Evolutionary conservation across 495 filamentous ascomycete genomes (phyloP).

Genomic region (Clavariopsis aquatica): DNA sequence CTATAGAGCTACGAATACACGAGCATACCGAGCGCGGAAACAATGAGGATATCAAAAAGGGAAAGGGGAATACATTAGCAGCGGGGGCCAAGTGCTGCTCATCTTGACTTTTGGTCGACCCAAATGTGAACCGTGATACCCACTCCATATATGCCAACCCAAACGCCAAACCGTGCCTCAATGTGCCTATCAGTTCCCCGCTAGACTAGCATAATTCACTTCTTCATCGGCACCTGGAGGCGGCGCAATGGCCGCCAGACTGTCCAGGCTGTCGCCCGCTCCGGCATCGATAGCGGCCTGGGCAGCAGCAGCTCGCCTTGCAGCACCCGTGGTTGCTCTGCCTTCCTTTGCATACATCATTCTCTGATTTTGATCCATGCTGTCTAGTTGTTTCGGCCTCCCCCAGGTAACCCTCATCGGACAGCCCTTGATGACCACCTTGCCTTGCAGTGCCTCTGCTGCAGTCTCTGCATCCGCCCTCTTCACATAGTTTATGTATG

Average conservation of each 20-base stretch:
- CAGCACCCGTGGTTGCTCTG: slow-evolving; percentile 59
- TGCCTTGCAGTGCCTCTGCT: slow-evolving; percentile 80
- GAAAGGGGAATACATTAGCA: slow-evolving; percentile 36
- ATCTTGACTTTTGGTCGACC: slow-evolving; percentile 25
- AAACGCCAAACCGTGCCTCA: slow-evolving; percentile 36
- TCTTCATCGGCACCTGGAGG: slow-evolving; percentile 77
- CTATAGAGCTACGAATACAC: slow-evolving; percentile 79
- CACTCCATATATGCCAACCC: neutral
- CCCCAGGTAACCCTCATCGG: slow-evolving; percentile 90
- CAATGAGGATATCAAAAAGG: slow-evolving; percentile 70
- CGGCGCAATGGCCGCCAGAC: slow-evolving; percentile 61
- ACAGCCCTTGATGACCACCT: slow-evolving; percentile 78
- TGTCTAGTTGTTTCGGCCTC: slow-evolving; percentile 84
- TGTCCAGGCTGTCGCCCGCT: slow-evolving; percentile 51
- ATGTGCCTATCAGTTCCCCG: slow-evolving; percentile 63
- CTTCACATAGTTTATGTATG: slow-evolving; percentile 89
- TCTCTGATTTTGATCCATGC: slow-evolving; percentile 79
- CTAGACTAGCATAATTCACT: slow-evolving; percentile 80
- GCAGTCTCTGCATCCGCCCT: slow-evolving; percentile 82
- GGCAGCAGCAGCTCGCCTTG: slow-evolving; percentile 33
- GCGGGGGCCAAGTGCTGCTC: slow-evolving; percentile 37
- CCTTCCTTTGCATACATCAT: slow-evolving; percentile 72
- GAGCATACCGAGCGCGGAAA: slow-evolving; percentile 87
- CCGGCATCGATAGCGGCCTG: slow-evolving; percentile 39
- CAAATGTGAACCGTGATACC: slow-evolving; percentile 28